Percentiles rank a stretch among this genome's conserved stretches.
These are phyloP conservation scores for Alternaria postmessia DNA, from an alignment of 2,329 filamentous ascomycete species.

Conservation along the genomic window DNA sequence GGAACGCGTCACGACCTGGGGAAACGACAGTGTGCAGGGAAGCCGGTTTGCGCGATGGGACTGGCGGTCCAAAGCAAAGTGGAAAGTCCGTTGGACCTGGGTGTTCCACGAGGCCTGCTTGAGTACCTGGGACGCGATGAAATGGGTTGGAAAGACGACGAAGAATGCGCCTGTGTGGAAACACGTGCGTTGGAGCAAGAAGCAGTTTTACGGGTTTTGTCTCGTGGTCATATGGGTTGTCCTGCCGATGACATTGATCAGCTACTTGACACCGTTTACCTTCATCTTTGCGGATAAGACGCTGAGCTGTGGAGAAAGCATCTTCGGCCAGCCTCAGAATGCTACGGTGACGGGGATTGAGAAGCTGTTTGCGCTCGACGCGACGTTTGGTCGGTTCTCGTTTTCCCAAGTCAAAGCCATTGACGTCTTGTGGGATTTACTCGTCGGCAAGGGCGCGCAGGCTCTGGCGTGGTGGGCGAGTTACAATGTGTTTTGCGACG, in stretches of 20 bases:
- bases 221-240: conserved; percentile 18
- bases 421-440: conserved; percentile 48
- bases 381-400: conserved; percentile 30
- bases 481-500: conserved; percentile 47
- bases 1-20: conserved; percentile 12
- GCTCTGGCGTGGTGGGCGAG: conserved; percentile 37
- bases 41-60: not conserved
- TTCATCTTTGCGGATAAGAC: conserved; percentile 24
- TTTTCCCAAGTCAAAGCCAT: conserved; percentile 48
- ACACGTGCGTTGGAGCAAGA: conserved; percentile 6
- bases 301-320: conserved; percentile 18
- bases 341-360: conserved; percentile 33
- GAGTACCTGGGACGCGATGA: not conserved
- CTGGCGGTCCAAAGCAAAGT: not conserved
- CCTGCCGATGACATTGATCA: conserved; percentile 19
- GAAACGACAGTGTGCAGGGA: conserved; percentile 2
- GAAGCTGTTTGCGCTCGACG: conserved; percentile 41
- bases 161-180: conserved; percentile 5
- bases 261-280: conserved; percentile 12
- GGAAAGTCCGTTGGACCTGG: conserved; percentile 10
- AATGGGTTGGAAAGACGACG: not conserved
- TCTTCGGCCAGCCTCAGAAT: conserved; percentile 19
- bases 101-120: conserved; percentile 5
- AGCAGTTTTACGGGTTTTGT: conserved; percentile 20
- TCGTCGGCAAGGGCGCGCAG: conserved; percentile 46